Base-by-base conservation (phyloP, 192 early-diverging fungal genomes). In the Backusella macrospora region DNA sequence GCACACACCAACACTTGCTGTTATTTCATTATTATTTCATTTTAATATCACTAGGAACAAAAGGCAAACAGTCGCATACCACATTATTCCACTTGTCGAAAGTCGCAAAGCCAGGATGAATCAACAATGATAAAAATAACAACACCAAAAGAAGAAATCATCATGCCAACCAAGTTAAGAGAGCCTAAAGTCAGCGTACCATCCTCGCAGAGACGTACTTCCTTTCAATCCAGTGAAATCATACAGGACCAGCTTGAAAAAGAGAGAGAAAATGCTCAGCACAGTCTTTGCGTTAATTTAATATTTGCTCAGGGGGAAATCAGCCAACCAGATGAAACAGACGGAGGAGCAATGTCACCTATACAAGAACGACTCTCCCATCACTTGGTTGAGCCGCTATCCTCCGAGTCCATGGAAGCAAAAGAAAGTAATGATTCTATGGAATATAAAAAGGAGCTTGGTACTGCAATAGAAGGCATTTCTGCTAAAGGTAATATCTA, bases 231-330 rank as follows among this genome's bases (percentile, higher is more conserved):
- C 1, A 70, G 52, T 34, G 68, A 70, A 15, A 21, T 72, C 55
- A 43, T 72, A 23, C 71, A 72, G 16, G 71, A 72, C 21, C 71
- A 72, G 46, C 63, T 62, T 23, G 59, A 63, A 18, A 72, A 64
- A 45, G 71, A 72, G 37, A 39, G 62, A 26, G 71, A 62, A 47
- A 64, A 47, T 44, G 45, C 62, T 16, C 38, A 44, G 29, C 67
- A 47, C 14, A 42, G 21, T 7, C 29, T 72, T 7, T 63, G 39
- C 16, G 59, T 64, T 15, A 72, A 72, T 44, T 43, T 63, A 15
- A 42, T 72, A 7, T 62, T 43, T 3, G 71, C 71, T 14, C 71
- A 72, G 48, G 71, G 71, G 43, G 43, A 64, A 2, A 45, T 72
- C 14, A 64, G 37, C n/a, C 67, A 68, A 44, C 67, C 67, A 14